Percentiles rank a stretch among this genome's conserved stretches.
Evolutionary conservation across 2,329 filamentous ascomycete genomes (phyloP).

Genomic region (Anthostomella pinea): DNA sequence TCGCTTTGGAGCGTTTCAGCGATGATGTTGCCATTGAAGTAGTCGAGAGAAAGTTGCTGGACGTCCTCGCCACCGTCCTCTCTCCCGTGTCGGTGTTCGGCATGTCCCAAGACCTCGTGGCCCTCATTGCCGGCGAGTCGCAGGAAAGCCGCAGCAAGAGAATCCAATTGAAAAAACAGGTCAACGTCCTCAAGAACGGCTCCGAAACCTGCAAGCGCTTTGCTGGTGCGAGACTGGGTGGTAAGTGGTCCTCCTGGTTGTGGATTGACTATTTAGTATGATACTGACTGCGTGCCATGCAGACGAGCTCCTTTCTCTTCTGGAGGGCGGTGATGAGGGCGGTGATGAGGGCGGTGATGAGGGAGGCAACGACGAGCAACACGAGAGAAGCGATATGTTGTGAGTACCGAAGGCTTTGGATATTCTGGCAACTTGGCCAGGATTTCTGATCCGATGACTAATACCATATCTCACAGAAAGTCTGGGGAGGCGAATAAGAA

Average conservation of each 20-base stretch:
- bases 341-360: constrained; percentile 1
- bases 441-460: too few relatives aligned
- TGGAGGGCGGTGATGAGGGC: background rate
- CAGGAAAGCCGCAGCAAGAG: constrained; percentile 35
- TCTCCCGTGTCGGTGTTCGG: constrained; percentile 36
- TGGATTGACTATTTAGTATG: background rate
- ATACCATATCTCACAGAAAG: too few relatives aligned
- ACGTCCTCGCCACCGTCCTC: constrained; percentile 35
- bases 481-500: too few relatives aligned
- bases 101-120: constrained; percentile 36
- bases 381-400: background rate
- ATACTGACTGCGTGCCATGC: background rate
- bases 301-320: constrained; percentile 5
- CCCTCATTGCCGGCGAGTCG: constrained; percentile 40
- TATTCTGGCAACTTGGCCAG: constrained; percentile 1
- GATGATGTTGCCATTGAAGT: constrained; percentile 42
- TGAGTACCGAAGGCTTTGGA: background rate
- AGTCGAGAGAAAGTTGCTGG: constrained; percentile 40
- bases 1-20: constrained; percentile 42
- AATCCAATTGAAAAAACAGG: constrained; percentile 35
- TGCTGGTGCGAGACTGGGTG: constrained; percentile 12
- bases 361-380: background rate
- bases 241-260: constrained; percentile 7
- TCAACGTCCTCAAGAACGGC: constrained; percentile 37
- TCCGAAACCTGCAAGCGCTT: constrained; percentile 38